Conservation (phyloP, 306 rosid genomes). For the Vachellia collinsii region DNA sequence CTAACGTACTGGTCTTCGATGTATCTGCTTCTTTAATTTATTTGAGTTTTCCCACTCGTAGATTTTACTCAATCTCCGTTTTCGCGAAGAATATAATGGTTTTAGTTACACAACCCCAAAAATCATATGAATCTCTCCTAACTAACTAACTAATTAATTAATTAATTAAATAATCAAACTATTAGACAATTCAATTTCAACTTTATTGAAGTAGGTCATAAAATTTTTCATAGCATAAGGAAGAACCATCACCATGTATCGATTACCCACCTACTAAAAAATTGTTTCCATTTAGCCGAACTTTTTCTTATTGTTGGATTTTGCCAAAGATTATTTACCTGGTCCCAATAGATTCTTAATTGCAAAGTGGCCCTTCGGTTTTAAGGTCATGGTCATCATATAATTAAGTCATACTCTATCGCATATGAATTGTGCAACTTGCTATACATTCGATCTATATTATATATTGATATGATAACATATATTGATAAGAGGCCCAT, state of each 20-base stretch:
- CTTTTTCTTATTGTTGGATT: background rate
- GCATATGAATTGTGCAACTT: background rate
- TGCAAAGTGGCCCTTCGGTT: background rate
- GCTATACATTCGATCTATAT: background rate
- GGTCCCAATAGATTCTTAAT: background rate
- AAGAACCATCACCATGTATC: too few relatives aligned
- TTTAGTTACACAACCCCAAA: background rate
- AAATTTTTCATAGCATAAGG: too few relatives aligned
- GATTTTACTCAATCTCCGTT: background rate
- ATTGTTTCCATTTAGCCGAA: too few relatives aligned
- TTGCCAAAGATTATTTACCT: background rate
- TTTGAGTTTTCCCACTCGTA: background rate
- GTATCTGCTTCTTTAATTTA: too few relatives aligned
- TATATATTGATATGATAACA: background rate
- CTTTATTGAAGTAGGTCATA: too few relatives aligned
- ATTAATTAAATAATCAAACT: too few relatives aligned
- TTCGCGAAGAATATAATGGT: background rate
- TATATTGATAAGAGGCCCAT: background rate
- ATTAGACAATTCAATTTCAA: too few relatives aligned
- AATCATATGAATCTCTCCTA: background rate
- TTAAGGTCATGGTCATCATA: too few relatives aligned
- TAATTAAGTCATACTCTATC: background rate
- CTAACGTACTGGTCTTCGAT: too few relatives aligned
- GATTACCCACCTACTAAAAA: too few relatives aligned
- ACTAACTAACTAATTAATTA: too few relatives aligned